phyloP scores from a whole-genome alignment of 2,329 filamentous ascomycete species.

The Balansia obtecta region DNA sequence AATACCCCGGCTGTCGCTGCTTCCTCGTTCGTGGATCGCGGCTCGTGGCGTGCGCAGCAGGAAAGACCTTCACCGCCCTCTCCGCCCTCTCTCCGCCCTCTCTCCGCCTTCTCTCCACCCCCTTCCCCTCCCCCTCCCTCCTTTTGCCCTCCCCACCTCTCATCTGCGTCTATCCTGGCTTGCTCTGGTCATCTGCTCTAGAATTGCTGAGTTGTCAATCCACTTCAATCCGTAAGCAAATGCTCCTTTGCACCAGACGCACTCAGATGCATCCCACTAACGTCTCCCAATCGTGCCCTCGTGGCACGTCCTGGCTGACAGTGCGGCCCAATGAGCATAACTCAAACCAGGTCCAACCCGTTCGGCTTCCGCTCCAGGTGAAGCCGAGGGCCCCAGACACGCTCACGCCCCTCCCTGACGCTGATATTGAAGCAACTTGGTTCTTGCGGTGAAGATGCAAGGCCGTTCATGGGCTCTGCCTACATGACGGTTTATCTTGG shows the following conservation, averaged over 20 bases:
- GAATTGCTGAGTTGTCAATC: slow-evolving; percentile 24
- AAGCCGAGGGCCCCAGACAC: not conserved
- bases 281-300: not conserved
- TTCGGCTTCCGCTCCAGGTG: not conserved
- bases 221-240: slow-evolving; percentile 9
- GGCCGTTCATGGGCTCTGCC: not conserved
- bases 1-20: not conserved
- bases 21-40: not conserved
- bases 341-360: not conserved
- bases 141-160: no score
- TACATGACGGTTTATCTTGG: not conserved
- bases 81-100: not conserved
- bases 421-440: not conserved
- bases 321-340: not conserved
- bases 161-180: slow-evolving; percentile 6
- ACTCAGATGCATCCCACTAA: slow-evolving; percentile 1
- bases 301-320: not conserved
- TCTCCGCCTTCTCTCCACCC: no score
- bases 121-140: no score
- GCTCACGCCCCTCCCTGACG: not conserved
- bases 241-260: slow-evolving; percentile 1
- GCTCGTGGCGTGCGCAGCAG: not conserved
- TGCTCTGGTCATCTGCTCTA: slow-evolving; percentile 23
- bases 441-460: slow-evolving; percentile 3
- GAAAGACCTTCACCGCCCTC: not conserved